A percentile compares a stretch with the other conserved stretches of the same genome.
Conservation (phyloP, 345 rosid genomes). For the Tarenaya hassleriana region DNA sequence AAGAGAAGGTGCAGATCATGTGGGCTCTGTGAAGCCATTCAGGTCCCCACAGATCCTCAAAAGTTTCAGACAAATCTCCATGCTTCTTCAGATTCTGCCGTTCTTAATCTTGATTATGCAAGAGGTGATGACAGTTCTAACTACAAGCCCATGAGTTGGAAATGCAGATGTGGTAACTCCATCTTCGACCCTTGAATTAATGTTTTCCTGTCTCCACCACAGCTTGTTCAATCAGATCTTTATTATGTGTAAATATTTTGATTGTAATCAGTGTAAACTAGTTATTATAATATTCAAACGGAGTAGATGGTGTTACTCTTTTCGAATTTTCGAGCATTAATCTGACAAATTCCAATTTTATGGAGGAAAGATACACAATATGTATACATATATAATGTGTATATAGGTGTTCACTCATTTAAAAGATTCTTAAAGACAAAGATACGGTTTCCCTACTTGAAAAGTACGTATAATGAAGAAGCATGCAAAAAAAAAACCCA, state of each 20-base stretch:
- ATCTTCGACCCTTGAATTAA: constrained; percentile 65
- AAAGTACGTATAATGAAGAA: too few relatives aligned
- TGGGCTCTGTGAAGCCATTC: constrained; percentile 78
- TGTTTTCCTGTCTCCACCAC: constrained; percentile 7
- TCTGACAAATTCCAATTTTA: constrained; percentile 32
- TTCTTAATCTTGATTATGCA: constrained; percentile 33
- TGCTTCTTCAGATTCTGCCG: constrained; percentile 21
- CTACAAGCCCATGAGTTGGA: constrained; percentile 95
- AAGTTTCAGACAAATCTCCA: constrained; percentile 21
- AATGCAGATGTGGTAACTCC: constrained; percentile 87
- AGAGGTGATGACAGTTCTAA: constrained; percentile 63
- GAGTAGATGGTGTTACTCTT: too few relatives aligned
- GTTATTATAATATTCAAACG: too few relatives aligned
- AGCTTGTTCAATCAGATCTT: not conserved
- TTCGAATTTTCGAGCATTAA: constrained; percentile 4
- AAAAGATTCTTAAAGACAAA: constrained; percentile 12
- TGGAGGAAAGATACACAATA: constrained; percentile 34
- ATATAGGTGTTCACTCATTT: not conserved
- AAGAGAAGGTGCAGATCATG: constrained; percentile 75
- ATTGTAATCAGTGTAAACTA: too few relatives aligned
- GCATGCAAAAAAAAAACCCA: too few relatives aligned
- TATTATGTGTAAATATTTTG: not conserved
- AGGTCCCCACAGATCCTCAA: constrained; percentile 85
- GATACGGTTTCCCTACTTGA: constrained; percentile 7
- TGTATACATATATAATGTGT: not conserved